phyloP scores from a whole-genome alignment of 768 basidiomycete species.

The Pleurotus sapidus region DNA sequence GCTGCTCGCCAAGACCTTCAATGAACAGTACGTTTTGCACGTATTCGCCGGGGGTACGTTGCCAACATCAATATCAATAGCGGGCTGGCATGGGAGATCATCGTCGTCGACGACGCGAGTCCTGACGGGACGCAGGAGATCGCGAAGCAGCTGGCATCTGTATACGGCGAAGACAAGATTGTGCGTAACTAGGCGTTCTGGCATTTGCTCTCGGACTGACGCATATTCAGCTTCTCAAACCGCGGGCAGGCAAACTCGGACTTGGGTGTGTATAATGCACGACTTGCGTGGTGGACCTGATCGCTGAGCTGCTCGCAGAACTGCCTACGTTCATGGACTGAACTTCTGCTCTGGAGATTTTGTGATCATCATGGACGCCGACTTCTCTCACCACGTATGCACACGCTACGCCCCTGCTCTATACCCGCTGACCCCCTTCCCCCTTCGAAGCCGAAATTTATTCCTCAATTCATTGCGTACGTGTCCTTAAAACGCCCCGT shows the following conservation, averaged over 20 bases:
- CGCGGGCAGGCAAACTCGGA: constrained; percentile 88
- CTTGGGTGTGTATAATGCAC: constrained; percentile 58
- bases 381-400: constrained; percentile 91
- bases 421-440: constrained; percentile 8
- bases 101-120: constrained; percentile 89
- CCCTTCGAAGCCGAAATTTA: constrained; percentile 79
- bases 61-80: constrained; percentile 32
- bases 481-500: constrained; percentile 7
- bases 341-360: constrained; percentile 90
- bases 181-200: constrained; percentile 30
- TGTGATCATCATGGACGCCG: constrained; percentile 96
- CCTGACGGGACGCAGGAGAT: constrained; percentile 93
- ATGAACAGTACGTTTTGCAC: constrained; percentile 64
- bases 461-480: constrained; percentile 87
- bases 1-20: constrained; percentile 77
- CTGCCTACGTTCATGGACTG: constrained; percentile 90
- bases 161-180: constrained; percentile 85
- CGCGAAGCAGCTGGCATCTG: constrained; percentile 69
- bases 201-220: not conserved
- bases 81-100: constrained; percentile 79
- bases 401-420: not conserved
- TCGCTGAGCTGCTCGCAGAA: constrained; percentile 41
- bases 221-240: constrained; percentile 63
- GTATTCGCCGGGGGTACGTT: not conserved
- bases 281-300: not conserved